phyloP scores from a whole-genome alignment of 2,329 filamentous ascomycete genomes.

The Pestalotiopsis sp. region DNA sequence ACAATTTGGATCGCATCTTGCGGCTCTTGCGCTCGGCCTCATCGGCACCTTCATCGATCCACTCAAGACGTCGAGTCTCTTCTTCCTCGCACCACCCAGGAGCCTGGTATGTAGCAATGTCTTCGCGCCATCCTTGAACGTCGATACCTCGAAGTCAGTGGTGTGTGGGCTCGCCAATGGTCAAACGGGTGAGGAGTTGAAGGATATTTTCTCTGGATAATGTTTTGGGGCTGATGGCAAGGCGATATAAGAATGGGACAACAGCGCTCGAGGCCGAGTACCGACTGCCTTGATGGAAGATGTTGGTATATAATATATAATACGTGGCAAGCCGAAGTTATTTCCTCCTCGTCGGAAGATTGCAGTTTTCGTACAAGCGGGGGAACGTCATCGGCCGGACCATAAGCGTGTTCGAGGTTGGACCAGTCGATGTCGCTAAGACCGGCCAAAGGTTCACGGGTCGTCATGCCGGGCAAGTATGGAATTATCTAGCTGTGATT shows the following conservation, averaged over 20 bases:
- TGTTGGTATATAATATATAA: background rate
- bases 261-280: background rate
- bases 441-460: background rate
- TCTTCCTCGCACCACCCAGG: background rate
- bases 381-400: background rate
- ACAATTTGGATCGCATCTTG: background rate
- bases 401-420: background rate
- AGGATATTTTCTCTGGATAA: background rate
- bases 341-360: background rate
- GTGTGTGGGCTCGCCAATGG: background rate
- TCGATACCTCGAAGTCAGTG: background rate
- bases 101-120: background rate
- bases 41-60: background rate
- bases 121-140: background rate
- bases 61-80: background rate
- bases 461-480: background rate
- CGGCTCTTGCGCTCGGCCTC: background rate
- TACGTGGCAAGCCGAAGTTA: background rate
- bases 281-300: background rate
- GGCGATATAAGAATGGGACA: background rate
- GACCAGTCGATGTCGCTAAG: background rate
- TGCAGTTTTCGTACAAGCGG: background rate
- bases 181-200: background rate
- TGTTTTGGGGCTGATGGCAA: background rate
- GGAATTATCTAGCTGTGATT: background rate